Evolutionary conservation across 768 basidiomycete species (phyloP), one percentile per base, ranked within the genome.

Genomic region (Lactarius hengduanensis): DNA sequence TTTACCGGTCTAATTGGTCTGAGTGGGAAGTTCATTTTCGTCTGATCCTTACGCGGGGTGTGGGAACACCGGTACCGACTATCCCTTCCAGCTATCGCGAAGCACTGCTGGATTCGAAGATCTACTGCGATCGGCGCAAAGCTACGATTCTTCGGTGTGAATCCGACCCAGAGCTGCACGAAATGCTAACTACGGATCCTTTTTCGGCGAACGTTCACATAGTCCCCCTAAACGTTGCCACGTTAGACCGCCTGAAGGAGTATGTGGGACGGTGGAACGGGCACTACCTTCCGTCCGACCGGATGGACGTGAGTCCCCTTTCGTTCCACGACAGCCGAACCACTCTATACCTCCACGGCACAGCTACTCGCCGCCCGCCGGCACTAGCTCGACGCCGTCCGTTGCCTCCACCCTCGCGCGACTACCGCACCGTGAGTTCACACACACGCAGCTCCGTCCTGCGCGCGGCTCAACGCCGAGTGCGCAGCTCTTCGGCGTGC

Each of bases 71-170:
- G 20, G 34, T 34, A 7, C 43, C 67, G 60, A 57, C 32, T 3
- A 9, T 3, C 36, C 47, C 54, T 20, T 55, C 3, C 70, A 94
- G 96, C 92, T 1, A 87, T 98, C 30, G 96, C 97, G 0, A 86
- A 65, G 90, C 92, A 0, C 77, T 99, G 16, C 77, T 99, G 16
- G 77, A 82, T 54, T 85, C 89, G 26, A 96, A 91, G 75, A 84
- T 99, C 1, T 98, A 92, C 73, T 96, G 94, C 75, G 95, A 98
- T 72, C 72, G 84, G 0, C 86, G 90, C 62, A 98, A 98, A 76
- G 80, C 86, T 18, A 87, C 85, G 13, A 90, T 97, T 54, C 79
- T 98, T n/a, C 86, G 84, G 55, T 96, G 95, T 72, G 87, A 96
- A 75, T 83, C 83, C 43, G 97, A 98, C 74, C 79, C 86, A 2